Evolutionary conservation across 2,329 filamentous ascomycete genomes (phyloP).

Genomic region (Seiridium cupressi): DNA sequence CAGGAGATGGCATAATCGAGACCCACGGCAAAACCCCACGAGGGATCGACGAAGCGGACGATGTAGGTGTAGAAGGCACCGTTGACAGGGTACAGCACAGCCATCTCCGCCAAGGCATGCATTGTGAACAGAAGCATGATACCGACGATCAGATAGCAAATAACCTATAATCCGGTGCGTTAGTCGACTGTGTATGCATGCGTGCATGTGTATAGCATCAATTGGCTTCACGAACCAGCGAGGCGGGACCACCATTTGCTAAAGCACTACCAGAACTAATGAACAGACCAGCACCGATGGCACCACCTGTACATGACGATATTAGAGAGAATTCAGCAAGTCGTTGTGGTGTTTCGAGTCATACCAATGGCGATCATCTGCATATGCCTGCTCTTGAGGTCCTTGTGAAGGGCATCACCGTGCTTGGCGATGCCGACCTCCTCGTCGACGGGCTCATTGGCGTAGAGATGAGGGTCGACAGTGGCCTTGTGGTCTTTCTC

Average conservation of each 20-base stretch:
- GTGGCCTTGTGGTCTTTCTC: constrained; percentile 23
- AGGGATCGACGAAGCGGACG: constrained; percentile 59
- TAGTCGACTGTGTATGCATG: background rate
- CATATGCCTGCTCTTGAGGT: constrained; percentile 38
- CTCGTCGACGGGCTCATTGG: constrained; percentile 24
- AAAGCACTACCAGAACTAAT: constrained; percentile 64
- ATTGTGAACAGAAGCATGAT: constrained; percentile 58
- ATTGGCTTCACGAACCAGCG: constrained; percentile 29
- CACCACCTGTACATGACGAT: constrained; percentile 29
- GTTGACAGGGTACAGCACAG: constrained; percentile 58
- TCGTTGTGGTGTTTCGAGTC: constrained; percentile 5
- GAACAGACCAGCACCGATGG: constrained; percentile 61
- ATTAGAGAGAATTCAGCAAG: background rate
- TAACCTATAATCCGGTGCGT: constrained; percentile 22
- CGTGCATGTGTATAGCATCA: background rate
- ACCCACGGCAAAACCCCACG: constrained; percentile 54
- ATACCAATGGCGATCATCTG: constrained; percentile 46
- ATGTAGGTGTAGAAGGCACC: constrained; percentile 64
- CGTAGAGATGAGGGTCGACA: constrained; percentile 15
- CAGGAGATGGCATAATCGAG: constrained; percentile 52
- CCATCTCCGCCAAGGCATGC: constrained; percentile 59
- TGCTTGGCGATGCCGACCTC: constrained; percentile 34
- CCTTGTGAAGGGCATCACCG: constrained; percentile 30
- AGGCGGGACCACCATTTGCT: constrained; percentile 56
- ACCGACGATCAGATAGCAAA: constrained; percentile 55